These are phyloP conservation scores for Barnettozyma botsteinii DNA, from an alignment of 805 yeast genomes.

Conservation along the genomic window DNA sequence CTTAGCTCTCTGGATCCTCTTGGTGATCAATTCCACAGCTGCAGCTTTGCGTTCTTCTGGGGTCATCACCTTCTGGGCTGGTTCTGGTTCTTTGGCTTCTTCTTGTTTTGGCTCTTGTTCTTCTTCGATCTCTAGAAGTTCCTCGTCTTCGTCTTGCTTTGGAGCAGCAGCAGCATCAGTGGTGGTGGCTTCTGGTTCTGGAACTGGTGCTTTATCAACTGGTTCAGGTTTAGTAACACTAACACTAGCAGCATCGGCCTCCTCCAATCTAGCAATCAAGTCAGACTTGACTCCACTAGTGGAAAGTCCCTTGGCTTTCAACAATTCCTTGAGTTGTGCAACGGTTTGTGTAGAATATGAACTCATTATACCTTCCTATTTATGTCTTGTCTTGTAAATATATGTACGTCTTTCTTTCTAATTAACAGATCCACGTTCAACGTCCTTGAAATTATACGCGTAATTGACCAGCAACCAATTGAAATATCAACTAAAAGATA, in stretches of 20 bases:
- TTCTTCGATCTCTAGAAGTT: constrained; percentile 4
- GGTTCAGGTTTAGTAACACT: constrained; percentile 8
- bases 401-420: no score
- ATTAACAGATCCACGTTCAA: no score
- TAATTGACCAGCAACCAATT: no score
- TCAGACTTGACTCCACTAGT: constrained; percentile 79
- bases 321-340: constrained; percentile 73
- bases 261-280: constrained; percentile 57
- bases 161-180: neutral
- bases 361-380: no score
- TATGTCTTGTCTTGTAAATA: no score
- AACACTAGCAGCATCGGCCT: constrained; percentile 31
- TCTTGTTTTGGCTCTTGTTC: constrained; percentile 5
- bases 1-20: constrained; percentile 64
- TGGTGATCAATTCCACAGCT: constrained; percentile 61
- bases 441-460: no score
- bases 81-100: constrained; percentile 24
- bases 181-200: neutral
- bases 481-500: no score
- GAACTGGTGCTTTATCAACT: constrained; percentile 8
- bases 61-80: constrained; percentile 33
- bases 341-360: constrained; percentile 63
- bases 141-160: constrained; percentile 5
- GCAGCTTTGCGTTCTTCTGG: constrained; percentile 67
- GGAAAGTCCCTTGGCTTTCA: constrained; percentile 63